phyloP scores from a whole-genome alignment of 2,329 filamentous ascomycete species.

The Leptosphaerulina australis region DNA sequence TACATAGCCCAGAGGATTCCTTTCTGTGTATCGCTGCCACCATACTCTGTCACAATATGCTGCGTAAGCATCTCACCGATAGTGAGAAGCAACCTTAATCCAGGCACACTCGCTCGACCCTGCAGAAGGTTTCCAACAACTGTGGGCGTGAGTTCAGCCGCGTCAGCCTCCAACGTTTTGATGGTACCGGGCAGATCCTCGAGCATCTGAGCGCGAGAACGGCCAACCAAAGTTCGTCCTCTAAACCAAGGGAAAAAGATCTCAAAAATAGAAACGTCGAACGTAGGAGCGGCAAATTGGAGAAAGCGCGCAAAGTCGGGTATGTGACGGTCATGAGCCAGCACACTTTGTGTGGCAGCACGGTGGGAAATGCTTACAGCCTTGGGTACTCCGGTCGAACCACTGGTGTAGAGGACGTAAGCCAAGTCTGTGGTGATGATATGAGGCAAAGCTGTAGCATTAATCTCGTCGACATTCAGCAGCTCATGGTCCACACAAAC shows the following conservation, averaged over 20 bases:
- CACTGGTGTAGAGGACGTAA: constrained; percentile 94
- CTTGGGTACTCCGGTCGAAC: constrained; percentile 87
- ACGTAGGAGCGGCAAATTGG: constrained; percentile 90
- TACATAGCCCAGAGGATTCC: constrained; percentile 92
- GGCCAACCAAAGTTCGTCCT: constrained; percentile 74
- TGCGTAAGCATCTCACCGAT: constrained; percentile 92
- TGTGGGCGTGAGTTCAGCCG: constrained; percentile 86
- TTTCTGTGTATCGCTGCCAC: constrained; percentile 57
- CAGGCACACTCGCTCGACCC: constrained; percentile 69
- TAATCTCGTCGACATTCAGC: constrained; percentile 29
- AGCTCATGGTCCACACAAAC: constrained; percentile 53
- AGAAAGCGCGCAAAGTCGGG: constrained; percentile 79
- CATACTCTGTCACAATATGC: constrained; percentile 79
- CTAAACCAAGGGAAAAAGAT: constrained; percentile 87
- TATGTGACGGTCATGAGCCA: constrained; percentile 80
- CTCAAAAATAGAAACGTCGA: constrained; percentile 94
- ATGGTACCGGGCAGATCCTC: constrained; percentile 75
- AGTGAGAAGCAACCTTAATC: constrained; percentile 74
- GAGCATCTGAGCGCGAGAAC: constrained; percentile 71
- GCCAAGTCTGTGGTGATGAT: constrained; percentile 59
- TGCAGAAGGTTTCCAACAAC: constrained; percentile 79
- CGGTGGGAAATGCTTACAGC: constrained; percentile 82
- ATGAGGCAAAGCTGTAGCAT: not conserved
- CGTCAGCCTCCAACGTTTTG: constrained; percentile 71
- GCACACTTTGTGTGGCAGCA: constrained; percentile 79